These are phyloP conservation scores for Coemansia erecta DNA, from an alignment of 192 early-diverging fungal species.

Conservation along the genomic window DNA sequence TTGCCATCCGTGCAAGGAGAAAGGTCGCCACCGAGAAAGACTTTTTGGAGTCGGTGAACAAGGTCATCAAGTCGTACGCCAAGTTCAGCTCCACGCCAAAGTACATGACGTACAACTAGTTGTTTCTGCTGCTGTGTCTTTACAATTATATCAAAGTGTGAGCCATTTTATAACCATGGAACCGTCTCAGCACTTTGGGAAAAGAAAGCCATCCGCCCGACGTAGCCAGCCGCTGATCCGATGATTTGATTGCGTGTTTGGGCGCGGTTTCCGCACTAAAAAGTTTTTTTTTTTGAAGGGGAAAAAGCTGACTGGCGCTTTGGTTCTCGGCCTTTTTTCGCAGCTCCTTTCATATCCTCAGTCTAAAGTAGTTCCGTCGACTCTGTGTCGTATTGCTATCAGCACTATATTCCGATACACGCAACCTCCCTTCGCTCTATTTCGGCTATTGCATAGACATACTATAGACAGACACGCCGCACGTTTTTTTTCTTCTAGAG, in stretches of 20 bases:
- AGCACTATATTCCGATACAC: not conserved
- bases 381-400: not conserved
- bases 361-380: not conserved
- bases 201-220: no score
- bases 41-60: slow-evolving; percentile 98
- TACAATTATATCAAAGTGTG: no score
- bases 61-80: slow-evolving; percentile 98
- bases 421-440: not conserved
- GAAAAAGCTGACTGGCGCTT: no score
- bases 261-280: not conserved
- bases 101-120: slow-evolving; percentile 81
- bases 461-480: not conserved
- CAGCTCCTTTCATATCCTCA: not conserved
- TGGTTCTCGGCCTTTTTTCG: no score
- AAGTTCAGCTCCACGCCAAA: slow-evolving; percentile 98
- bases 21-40: slow-evolving; percentile 99
- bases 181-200: no score
- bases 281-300: not conserved
- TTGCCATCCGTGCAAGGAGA: slow-evolving; percentile 95
- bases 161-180: no score
- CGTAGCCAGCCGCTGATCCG: no score
- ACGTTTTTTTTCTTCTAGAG: no score
- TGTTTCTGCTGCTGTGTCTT: not conserved
- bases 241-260: not conserved
- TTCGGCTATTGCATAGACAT: not conserved